These are phyloP conservation scores for Neurospora terricola DNA, from an alignment of 495 filamentous ascomycete species.

Conservation along the genomic window DNA sequence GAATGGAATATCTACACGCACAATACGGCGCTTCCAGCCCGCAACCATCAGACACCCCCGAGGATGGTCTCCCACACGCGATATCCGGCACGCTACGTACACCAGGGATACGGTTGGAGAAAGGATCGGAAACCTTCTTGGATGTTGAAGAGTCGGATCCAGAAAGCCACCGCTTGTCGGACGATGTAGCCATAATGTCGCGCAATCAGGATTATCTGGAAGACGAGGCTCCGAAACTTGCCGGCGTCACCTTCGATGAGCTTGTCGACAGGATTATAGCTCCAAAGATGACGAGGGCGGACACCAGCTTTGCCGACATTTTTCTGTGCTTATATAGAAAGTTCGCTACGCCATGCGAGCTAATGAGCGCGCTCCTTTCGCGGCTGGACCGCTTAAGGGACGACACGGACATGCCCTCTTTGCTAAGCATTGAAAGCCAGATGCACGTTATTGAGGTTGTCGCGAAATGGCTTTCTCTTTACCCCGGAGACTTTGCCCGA, in stretches of 20 bases:
- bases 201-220: slow-evolving; percentile 40
- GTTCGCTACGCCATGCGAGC: slow-evolving; percentile 69
- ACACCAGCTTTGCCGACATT: slow-evolving; percentile 73
- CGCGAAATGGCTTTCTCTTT: slow-evolving; percentile 78
- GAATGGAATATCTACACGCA: slow-evolving; percentile 17
- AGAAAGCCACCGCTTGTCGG: slow-evolving; percentile 43
- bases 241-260: slow-evolving; percentile 72
- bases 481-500: slow-evolving; percentile 87
- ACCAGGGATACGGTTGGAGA: slow-evolving; percentile 35
- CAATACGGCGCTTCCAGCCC: slow-evolving; percentile 6
- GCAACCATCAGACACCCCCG: slow-evolving; percentile 16
- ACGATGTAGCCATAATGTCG: slow-evolving; percentile 51
- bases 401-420: slow-evolving; percentile 47
- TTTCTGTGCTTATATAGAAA: slow-evolving; percentile 94
- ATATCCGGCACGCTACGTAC: slow-evolving; percentile 34
- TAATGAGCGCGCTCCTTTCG: slow-evolving; percentile 62
- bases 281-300: slow-evolving; percentile 71
- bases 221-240: slow-evolving; percentile 40
- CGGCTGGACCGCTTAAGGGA: slow-evolving; percentile 61
- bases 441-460: slow-evolving; percentile 73
- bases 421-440: slow-evolving; percentile 69
- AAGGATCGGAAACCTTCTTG: slow-evolving; percentile 41
- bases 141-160: slow-evolving; percentile 51
- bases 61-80: slow-evolving; percentile 28
- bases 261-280: slow-evolving; percentile 78